Evolutionary conservation across 2,329 filamentous ascomycete species (phyloP), one percentile per base, ranked within the genome.

Genomic region (Colletotrichum kahawae): DNA sequence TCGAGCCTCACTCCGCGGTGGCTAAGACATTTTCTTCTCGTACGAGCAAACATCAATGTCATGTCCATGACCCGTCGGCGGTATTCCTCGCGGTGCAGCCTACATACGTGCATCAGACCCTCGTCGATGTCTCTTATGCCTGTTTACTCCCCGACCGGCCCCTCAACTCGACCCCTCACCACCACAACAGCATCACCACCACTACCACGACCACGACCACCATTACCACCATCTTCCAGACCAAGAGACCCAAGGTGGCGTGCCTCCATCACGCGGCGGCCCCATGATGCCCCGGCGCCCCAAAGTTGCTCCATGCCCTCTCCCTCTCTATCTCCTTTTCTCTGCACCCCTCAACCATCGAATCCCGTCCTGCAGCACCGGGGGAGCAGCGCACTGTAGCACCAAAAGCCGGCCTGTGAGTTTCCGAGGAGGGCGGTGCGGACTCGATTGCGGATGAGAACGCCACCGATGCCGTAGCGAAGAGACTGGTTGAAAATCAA

Each of bases 211-310:
- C 7, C 38, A 38, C 48, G 38, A 67, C 48, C 51, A 51, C 56
- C 38, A 38, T 65, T 60, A 65, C 48, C 38, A 62, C 59, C 59
- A 66, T 36, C 38, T 48, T 38, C 43, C 43, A 29, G 36, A 31
- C 31, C 68, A 51, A 56, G 56, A 62, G 33, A 24, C 24, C 36
- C 33, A 13, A 36, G 72, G 72, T 72, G 69, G 72, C 56, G 69
- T 75, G 72, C 68, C 62, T 63, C 72, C 72, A 75, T 75, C 69
- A 72, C 69, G 60, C 54, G 71, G 33, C 36, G 60, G 62, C 62
- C 71, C 62, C 71, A 67, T 74, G 71, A 71, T 74, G 38, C 71
- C 59, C 67, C 36, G 51, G 14, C 34, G 62, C 9, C 6, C 14
- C 12, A 31, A 43, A 57, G 43, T 27, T 65, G 24, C 59, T 54